Evolutionary conservation across 2,329 filamentous ascomycete species (phyloP).

Genomic region (Cladophialophora immunda): DNA sequence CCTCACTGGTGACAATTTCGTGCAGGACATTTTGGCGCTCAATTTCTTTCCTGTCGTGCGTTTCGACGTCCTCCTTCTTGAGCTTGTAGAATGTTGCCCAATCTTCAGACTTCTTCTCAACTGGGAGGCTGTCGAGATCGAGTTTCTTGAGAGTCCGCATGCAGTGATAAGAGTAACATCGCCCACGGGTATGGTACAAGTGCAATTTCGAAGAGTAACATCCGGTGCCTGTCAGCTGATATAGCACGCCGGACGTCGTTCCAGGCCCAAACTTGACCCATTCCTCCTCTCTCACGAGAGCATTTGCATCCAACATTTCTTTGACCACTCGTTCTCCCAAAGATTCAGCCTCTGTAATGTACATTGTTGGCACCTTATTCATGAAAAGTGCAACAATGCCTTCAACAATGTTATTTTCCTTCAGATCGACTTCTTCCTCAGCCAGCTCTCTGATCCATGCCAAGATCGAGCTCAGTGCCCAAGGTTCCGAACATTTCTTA

Average conservation of each 20-base stretch:
- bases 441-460: conserved; percentile 88
- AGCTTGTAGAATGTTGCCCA: conserved; percentile 92
- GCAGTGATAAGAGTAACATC: conserved; percentile 94
- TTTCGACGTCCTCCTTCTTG: conserved; percentile 76
- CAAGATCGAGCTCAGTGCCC: conserved; percentile 89
- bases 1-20: conserved; percentile 93
- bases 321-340: conserved; percentile 79
- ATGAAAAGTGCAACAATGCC: conserved; percentile 90
- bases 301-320: conserved; percentile 79
- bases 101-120: conserved; percentile 75
- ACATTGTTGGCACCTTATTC: conserved; percentile 96
- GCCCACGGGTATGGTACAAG: conserved; percentile 66
- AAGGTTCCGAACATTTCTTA: conserved; percentile 84
- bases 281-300: conserved; percentile 88
- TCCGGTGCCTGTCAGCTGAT: conserved; percentile 88
- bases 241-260: conserved; percentile 86
- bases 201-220: conserved; percentile 91
- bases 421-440: conserved; percentile 88
- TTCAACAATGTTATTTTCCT: conserved; percentile 83
- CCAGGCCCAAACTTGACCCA: conserved; percentile 93
- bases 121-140: conserved; percentile 70
- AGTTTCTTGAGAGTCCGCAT: conserved; percentile 94
- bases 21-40: conserved; percentile 93
- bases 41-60: conserved; percentile 82
- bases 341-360: conserved; percentile 93